Base-by-base conservation (phyloP, 129 eudicot species). In the Flaveria trinervia region DNA sequence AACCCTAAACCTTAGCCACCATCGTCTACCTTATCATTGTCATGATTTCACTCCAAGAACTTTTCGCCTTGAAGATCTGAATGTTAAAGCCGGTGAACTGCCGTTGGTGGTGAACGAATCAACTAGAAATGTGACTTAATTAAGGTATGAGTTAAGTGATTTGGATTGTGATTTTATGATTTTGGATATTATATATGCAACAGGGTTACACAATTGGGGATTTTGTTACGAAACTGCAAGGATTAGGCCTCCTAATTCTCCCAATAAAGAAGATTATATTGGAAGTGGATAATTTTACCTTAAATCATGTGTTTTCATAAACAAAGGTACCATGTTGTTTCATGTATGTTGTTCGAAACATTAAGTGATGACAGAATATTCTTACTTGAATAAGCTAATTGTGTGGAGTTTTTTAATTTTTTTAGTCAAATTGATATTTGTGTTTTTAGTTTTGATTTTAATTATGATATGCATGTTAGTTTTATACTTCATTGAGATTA, bases 221-320 rank as follows among this genome's bases (percentile, higher is more conserved):
- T 48, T 77, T 56, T 79, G 68, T 64, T 81, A 95, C 97, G 99
- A 91, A 72, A 80, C 87, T 12, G 96, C 84, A 77, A 91, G 97
- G 74, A 91, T 95, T 49, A 88, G 92, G 74, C 92, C 97, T 72
- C 83, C 81, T 59, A 83, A 84, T 64, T 87, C 71, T 77, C 83
- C 66, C 48, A 84, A 84, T 56, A 83, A 75, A 46, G 87, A 88
- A 7, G 90, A 81, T 80, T 81, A 80, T 36, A 68, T 79, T 26
- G 30, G 3, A 26, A 26, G 30, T 26, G 30, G 30, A 2, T 26
- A 26, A 26, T 26, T 2, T 26, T 26, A 26, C 3, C 30, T 26
- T 1, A 26, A 26, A 1, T 26, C 30, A 0, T 26, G 30, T 26
- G 3, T 26, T 26, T 26, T 26, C 30, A 26, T 26, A 26, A 26